Evolutionary conservation across 192 early-diverging fungal species (phyloP), one percentile per base, ranked within the genome.

Genomic region (Powellomyces hirtus): DNA sequence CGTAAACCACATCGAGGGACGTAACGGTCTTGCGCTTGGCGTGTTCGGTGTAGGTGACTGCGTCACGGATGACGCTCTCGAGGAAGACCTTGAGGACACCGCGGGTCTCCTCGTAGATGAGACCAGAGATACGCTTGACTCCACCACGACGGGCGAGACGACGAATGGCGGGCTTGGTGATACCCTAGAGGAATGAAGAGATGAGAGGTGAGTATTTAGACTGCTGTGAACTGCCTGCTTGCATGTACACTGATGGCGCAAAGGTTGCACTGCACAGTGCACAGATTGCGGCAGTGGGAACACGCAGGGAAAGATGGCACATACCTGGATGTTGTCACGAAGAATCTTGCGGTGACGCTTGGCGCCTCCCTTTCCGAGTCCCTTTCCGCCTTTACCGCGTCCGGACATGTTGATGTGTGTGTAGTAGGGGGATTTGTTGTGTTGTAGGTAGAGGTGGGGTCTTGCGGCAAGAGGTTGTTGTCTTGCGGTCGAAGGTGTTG

Each of bases 341-440:
- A 98, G 89, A 89, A 98, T 98, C 90, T 98, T 98, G 82, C 96
- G 90, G 83, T 98, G 96, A 80, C 96, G 96, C 90, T 98, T 98
- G 83, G 96, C 96, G 50, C 96, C 96, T 51, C 96, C 96, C 89
- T 98, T 98, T 89, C 96, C 96, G 59, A 98, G 86, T 79, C 96
- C 95, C 85, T 97, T 97, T 86, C 96, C 96, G 78, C 96, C 96
- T 85, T 98, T 98, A 79, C 96, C 96, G 76, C 96, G 91, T 75
- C 96, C 96, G 87, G 96, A 88, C 96, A 98, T 93, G n/a, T n/a
- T 77, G 20, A 30, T 20, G 27, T n/a, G n/a, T n/a, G n/a, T 31
- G 38, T 22, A 46, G 51, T 56, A n/a, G n/a, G n/a, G n/a, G n/a
- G n/a, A n/a, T n/a, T n/a, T n/a, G n/a, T n/a, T n/a, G n/a, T n/a